Evolutionary conservation across 208 protist genomes (phyloP), one percentile per base, ranked within the genome.

Genomic region (Trypanosoma conorhini): DNA sequence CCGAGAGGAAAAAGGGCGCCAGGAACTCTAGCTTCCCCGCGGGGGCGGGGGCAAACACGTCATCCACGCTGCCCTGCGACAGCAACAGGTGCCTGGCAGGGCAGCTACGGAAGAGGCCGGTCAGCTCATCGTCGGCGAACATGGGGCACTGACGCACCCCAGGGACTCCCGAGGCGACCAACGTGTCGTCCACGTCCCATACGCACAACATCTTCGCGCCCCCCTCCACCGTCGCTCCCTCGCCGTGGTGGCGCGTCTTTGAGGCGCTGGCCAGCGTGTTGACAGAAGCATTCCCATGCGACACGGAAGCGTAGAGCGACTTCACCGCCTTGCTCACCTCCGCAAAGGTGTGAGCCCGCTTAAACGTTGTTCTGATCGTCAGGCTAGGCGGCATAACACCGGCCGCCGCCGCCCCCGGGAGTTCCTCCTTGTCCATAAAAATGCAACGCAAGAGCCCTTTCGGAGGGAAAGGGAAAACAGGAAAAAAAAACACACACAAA

Each of bases 181-280:
- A 77, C 9, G 90, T 95, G 73, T 95, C 90, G 56, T 95, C 90
- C 24, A 95, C 82, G 51, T 95, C 90, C 87, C 90, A 95, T 12
- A 95, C 64, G 55, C 83, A 95, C 68, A 95, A 58, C 60, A 93
- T 3, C 22, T 62, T 44, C 50, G 2, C 63, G 40, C 48, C 7
- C 17, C 8, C 44, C 33, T 81, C 63, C 74, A 67, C 30, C 22
- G 24, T 12, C 0, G 22, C 1, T 31, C 33, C 24, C 26, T 28
- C 24, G 5, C 9, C 9, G 42, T 2, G 1, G 42, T 19, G 8
- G 17, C 8, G 42, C 5, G 1, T 1, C 9, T 46, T 46, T 46
- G 9, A 19, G 15, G 42, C 1, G 42, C 42, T 46, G 5, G 8
- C 13, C 1, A 46, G 15, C 42, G 42, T 12, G 42, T 19, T 46